phyloP scores from a whole-genome alignment of 345 rosid species.

The Garcia nutans region DNA sequence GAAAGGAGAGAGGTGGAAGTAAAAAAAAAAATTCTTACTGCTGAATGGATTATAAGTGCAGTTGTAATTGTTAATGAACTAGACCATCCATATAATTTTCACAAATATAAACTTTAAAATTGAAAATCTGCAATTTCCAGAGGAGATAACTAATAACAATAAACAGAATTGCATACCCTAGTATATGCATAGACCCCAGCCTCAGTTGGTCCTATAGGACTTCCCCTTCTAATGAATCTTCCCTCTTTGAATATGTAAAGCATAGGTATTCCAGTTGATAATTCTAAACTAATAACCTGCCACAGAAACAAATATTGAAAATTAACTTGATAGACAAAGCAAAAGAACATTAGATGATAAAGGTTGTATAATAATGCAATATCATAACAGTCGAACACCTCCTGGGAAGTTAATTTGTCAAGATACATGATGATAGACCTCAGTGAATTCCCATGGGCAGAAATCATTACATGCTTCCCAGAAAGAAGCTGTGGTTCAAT shows the following conservation, averaged over 20 bases:
- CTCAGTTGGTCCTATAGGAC: conserved; percentile 84
- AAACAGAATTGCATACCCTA: conserved; percentile 45
- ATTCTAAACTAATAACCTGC: conserved; percentile 79
- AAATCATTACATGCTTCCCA: conserved; percentile 88
- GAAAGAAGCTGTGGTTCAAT: conserved; percentile 79
- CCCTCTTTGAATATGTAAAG: conserved; percentile 92
- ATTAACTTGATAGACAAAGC: not conserved
- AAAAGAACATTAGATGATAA: conserved; percentile 1
- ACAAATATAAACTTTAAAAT: not conserved
- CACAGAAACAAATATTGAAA: not conserved
- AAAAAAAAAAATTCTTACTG: not conserved
- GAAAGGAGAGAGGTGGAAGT: not conserved
- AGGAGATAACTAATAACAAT: not conserved
- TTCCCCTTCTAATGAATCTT: conserved; percentile 82
- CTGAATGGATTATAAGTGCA: not conserved
- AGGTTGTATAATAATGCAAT: not conserved
- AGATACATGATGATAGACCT: conserved; percentile 98
- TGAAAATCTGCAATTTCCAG: not conserved
- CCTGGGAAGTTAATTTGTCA: conserved; percentile 89
- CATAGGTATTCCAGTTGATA: conserved; percentile 92
- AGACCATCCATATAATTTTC: not conserved
- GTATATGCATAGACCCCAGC: conserved; percentile 97
- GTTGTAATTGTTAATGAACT: not conserved
- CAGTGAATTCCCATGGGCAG: conserved; percentile 94
- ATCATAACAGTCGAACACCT: conserved; percentile 44